These are phyloP conservation scores for Pyrus hybrid DNA, from an alignment of 331 rosid species.

Conservation along the genomic window DNA sequence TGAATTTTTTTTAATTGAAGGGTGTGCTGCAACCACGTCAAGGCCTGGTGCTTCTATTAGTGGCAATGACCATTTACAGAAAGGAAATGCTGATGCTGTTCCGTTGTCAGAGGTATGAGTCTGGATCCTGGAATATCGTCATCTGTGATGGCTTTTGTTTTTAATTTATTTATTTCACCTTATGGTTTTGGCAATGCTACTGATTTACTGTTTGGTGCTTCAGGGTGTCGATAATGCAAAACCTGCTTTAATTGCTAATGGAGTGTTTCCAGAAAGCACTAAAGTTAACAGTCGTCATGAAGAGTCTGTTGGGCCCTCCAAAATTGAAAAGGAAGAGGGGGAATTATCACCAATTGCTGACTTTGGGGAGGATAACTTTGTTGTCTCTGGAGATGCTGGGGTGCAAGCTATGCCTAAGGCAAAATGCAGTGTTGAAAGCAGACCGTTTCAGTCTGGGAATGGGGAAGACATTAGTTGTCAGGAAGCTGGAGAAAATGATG, in stretches of 20 bases:
- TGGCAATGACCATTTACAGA: slow-evolving; percentile 29
- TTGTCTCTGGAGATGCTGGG: slow-evolving; percentile 45
- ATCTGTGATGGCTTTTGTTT: slow-evolving; percentile 5
- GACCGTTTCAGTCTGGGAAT: slow-evolving; percentile 49
- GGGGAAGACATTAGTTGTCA: slow-evolving; percentile 43
- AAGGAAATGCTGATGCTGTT: slow-evolving; percentile 33
- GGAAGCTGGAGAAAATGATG: slow-evolving; percentile 69
- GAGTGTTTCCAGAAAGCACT: slow-evolving; percentile 39
- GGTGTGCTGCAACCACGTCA: slow-evolving; percentile 33
- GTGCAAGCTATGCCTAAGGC: slow-evolving; percentile 29
- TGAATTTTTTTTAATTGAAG: slow-evolving; percentile 29
- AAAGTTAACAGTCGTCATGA: slow-evolving; percentile 40
- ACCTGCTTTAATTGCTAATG: slow-evolving; percentile 39
- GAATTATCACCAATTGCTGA: slow-evolving; percentile 89
- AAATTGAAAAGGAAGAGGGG: slow-evolving; percentile 93
- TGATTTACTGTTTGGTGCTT: slow-evolving; percentile 20
- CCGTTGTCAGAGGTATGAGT: slow-evolving; percentile 54
- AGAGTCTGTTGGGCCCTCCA: slow-evolving; percentile 54
- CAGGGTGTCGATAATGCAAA: slow-evolving; percentile 47
- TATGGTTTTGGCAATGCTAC: background rate
- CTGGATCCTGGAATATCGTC: background rate
- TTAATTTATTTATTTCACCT: background rate
- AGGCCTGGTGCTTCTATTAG: slow-evolving; percentile 22
- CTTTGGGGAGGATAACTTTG: slow-evolving; percentile 82
- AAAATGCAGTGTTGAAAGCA: slow-evolving; percentile 36